These are phyloP conservation scores for Scutellaria galericulata DNA, from an alignment of 257 asterid species.

Conservation along the genomic window DNA sequence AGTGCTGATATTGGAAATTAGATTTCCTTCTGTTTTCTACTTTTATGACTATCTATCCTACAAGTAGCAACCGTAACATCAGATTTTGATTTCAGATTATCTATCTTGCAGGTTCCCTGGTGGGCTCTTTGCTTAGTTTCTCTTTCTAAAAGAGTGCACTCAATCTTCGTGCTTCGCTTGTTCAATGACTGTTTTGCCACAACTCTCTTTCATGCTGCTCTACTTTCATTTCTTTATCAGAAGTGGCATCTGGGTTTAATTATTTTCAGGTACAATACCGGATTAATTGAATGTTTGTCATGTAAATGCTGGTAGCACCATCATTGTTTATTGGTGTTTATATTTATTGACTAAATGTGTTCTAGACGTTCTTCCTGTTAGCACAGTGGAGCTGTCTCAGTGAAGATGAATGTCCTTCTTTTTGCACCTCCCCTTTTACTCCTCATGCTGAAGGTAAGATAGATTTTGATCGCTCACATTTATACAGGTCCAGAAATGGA, in stretches of 20 bases:
- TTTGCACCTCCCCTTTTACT: conserved; percentile 79
- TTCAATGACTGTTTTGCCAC: conserved; percentile 98
- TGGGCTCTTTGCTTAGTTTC: conserved; percentile 90
- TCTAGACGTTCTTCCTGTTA: conserved; percentile 55
- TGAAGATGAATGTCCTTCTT: conserved; percentile 95
- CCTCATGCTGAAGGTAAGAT: conserved; percentile 79
- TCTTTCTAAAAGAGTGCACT: conserved; percentile 87
- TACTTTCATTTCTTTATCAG: conserved; percentile 72
- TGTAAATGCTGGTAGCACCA: conserved; percentile 18
- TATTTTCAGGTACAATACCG: conserved; percentile 76
- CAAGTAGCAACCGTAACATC: conserved; percentile 10
- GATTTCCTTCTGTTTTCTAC: conserved; percentile 5
- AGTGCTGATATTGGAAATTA: conserved; percentile 1
- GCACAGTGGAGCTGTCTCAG: conserved; percentile 93
- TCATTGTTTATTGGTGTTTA: conserved; percentile 29
- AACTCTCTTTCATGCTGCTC: conserved; percentile 79
- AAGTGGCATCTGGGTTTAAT: conserved; percentile 94
- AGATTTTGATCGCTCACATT: conserved; percentile 16
- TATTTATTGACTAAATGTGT: conserved; percentile 49
- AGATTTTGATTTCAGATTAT: conserved; percentile 25
- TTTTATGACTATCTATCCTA: background rate
- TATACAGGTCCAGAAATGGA: background rate
- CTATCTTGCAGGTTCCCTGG: conserved; percentile 88
- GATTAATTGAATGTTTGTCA: conserved; percentile 8
- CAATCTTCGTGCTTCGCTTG: conserved; percentile 93